Conservation (phyloP, 1,284 basidiomycete species). For the Bondarzewia mesenterica region DNA sequence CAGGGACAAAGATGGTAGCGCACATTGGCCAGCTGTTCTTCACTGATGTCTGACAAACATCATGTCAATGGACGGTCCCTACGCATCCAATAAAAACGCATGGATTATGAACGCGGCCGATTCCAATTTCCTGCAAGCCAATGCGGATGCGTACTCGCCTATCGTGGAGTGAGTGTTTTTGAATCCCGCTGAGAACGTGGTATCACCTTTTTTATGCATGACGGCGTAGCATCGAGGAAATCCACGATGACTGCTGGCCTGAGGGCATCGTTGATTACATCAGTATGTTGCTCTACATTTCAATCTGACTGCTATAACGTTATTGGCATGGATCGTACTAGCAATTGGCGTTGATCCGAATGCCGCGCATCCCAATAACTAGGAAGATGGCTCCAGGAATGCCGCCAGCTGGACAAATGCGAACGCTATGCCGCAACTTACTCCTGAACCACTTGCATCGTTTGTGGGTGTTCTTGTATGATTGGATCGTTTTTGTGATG, state of each 20-base stretch:
- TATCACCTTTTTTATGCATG: too few species aligned
- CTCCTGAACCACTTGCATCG: too few species aligned
- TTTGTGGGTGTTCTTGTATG: too few species aligned
- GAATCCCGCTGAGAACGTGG: too few species aligned
- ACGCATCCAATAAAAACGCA: neutral
- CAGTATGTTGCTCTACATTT: neutral
- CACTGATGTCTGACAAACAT: neutral
- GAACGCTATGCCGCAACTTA: too few species aligned
- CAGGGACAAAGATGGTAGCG: neutral
- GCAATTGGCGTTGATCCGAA: neutral
- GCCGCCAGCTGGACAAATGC: too few species aligned
- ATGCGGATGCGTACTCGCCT: neutral
- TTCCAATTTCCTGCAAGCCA: neutral
- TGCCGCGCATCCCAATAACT: neutral
- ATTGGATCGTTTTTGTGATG: too few species aligned
- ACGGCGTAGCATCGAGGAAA: neutral
- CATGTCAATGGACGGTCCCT: neutral
- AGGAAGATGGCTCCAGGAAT: too few species aligned
- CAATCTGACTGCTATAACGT: too few species aligned
- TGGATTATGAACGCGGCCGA: neutral
- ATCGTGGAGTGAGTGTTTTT: neutral
- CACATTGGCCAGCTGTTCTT: neutral
- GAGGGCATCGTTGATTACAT: neutral
- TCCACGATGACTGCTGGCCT: neutral
- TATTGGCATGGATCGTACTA: too few species aligned